Evolutionary conservation across 345 rosid species (phyloP).

Genomic region (Brassica napus): DNA sequence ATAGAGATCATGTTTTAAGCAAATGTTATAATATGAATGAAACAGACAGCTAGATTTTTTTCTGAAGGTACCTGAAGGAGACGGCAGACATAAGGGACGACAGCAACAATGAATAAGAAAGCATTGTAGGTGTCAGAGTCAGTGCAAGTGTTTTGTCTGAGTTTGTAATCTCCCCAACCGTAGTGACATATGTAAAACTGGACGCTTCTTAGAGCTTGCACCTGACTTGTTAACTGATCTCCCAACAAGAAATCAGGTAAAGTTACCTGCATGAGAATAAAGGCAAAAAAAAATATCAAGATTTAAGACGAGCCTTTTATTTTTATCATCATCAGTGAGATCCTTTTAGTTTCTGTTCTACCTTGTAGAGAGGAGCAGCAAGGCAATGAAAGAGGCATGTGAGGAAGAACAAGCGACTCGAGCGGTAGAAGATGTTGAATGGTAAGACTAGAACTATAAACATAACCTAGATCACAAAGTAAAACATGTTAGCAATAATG

Average conservation of each 20-base stretch:
- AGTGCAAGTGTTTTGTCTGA: constrained; percentile 47
- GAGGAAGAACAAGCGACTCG: constrained; percentile 43
- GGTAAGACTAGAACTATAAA: constrained; percentile 33
- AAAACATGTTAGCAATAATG: background rate
- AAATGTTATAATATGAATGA: background rate
- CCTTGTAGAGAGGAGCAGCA: constrained; percentile 40
- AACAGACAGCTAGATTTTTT: background rate
- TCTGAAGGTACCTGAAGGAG: constrained; percentile 54
- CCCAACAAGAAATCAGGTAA: constrained; percentile 70
- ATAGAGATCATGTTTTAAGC: background rate
- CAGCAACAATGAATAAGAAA: constrained; percentile 60
- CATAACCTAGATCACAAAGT: constrained; percentile 29
- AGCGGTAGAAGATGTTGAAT: constrained; percentile 41
- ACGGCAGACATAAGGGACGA: constrained; percentile 57
- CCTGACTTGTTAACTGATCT: constrained; percentile 74
- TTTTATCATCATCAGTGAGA: background rate
- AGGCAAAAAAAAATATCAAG: background rate
- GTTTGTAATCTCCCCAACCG: constrained; percentile 65
- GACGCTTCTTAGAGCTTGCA: constrained; percentile 69
- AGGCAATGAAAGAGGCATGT: constrained; percentile 40
- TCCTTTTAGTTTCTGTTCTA: constrained; percentile 9
- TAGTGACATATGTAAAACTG: constrained; percentile 76
- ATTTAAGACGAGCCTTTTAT: background rate
- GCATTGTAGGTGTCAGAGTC: constrained; percentile 33
- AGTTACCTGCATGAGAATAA: constrained; percentile 49